phyloP scores from a whole-genome alignment of 495 filamentous ascomycete genomes.

The Haplographium delicatum region DNA sequence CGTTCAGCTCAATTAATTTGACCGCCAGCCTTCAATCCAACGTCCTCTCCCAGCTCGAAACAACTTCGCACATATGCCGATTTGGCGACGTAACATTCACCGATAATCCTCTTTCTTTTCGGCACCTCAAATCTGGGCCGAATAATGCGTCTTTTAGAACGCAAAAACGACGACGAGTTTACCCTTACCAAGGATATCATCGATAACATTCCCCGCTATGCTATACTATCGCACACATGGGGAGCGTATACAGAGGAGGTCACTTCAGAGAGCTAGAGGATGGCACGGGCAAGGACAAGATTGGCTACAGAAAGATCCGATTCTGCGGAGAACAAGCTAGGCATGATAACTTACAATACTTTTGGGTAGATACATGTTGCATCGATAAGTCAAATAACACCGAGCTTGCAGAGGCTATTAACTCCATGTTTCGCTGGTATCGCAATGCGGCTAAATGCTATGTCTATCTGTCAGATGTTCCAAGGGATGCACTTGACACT shows the following conservation, averaged over 20 bases:
- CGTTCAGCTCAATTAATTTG: constrained; percentile 8
- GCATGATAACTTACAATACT: constrained; percentile 6
- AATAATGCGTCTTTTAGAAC: background rate
- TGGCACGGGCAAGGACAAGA: constrained; percentile 17
- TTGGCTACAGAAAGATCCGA: constrained; percentile 26
- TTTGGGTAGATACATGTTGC: background rate
- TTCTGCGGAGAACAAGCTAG: constrained; percentile 27
- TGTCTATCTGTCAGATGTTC: too few species aligned
- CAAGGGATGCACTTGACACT: background rate
- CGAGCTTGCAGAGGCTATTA: too few species aligned
- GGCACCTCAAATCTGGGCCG: background rate
- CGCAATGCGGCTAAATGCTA: too few species aligned
- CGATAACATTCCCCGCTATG: constrained; percentile 15
- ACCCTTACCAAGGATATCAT: constrained; percentile 7
- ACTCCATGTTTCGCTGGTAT: too few species aligned
- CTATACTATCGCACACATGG: constrained; percentile 16
- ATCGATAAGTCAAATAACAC: background rate
- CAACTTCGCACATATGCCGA: constrained; percentile 11
- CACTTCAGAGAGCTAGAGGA: constrained; percentile 1
- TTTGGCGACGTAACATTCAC: constrained; percentile 4
- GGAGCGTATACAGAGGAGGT: constrained; percentile 1
- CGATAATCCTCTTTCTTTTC: constrained; percentile 7
- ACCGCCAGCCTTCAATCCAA: constrained; percentile 9
- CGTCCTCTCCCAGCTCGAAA: background rate
- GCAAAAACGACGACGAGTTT: background rate